Evolutionary conservation across 2,329 filamentous ascomycete genomes (phyloP).

Genomic region (Bisporella sp.): DNA sequence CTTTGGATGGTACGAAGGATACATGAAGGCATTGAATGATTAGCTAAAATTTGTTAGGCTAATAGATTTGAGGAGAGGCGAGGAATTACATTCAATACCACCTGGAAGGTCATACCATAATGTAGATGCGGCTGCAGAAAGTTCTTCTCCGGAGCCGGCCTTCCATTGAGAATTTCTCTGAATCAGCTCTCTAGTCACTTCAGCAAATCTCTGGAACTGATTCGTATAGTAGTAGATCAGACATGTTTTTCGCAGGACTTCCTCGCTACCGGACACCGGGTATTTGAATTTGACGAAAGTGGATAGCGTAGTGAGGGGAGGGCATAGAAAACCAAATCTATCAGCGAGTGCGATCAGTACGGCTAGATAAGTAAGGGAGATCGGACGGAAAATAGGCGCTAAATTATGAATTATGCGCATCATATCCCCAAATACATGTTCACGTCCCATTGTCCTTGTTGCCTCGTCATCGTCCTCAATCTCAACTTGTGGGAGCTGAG

Average conservation of each 20-base stretch:
- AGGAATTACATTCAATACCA: slow-evolving; percentile 51
- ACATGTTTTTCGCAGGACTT: slow-evolving; percentile 62
- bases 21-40: slow-evolving; percentile 55
- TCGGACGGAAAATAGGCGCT: slow-evolving; percentile 32
- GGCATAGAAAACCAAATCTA: slow-evolving; percentile 57
- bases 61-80: background rate
- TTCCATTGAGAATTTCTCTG: slow-evolving; percentile 48
- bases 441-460: slow-evolving; percentile 51
- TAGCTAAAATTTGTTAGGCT: slow-evolving; percentile 33
- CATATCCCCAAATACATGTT: slow-evolving; percentile 59
- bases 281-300: slow-evolving; percentile 44
- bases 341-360: slow-evolving; percentile 67
- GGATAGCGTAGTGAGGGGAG: slow-evolving; percentile 3
- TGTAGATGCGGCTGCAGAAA: slow-evolving; percentile 29
- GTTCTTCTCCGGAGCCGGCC: background rate
- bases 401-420: slow-evolving; percentile 57
- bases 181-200: slow-evolving; percentile 59
- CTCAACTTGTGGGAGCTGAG: slow-evolving; percentile 53
- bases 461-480: slow-evolving; percentile 65
- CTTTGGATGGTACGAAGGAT: slow-evolving; percentile 65
- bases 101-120: slow-evolving; percentile 67
- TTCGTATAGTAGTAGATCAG: slow-evolving; percentile 60
- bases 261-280: slow-evolving; percentile 46
- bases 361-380: slow-evolving; percentile 52
- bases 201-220: slow-evolving; percentile 51